Conservation (phyloP, 768 basidiomycete genomes). For the Amanita subjunquillea region DNA sequence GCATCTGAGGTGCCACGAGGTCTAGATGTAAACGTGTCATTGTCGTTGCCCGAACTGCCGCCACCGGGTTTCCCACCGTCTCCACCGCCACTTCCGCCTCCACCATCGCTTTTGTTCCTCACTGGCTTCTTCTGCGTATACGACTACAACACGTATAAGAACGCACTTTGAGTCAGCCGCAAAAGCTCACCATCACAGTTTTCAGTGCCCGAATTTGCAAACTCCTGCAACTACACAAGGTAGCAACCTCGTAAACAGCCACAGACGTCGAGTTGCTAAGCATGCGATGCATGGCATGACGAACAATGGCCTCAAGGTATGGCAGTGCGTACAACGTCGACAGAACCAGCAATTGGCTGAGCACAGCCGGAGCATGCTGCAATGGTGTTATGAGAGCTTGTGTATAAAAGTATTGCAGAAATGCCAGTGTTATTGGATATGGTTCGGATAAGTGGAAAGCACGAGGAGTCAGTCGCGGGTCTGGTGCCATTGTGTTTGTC, state of each 20-base stretch:
- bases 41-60: slow-evolving; percentile 21
- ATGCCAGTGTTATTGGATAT: slow-evolving; percentile 78
- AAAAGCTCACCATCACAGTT: slow-evolving; percentile 63
- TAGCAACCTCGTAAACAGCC: slow-evolving; percentile 92
- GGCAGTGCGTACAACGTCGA: slow-evolving; percentile 73
- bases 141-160: slow-evolving; percentile 32
- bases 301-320: slow-evolving; percentile 71
- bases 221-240: slow-evolving; percentile 79
- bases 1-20: slow-evolving; percentile 72
- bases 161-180: background rate
- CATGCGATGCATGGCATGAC: slow-evolving; percentile 89
- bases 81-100: slow-evolving; percentile 27
- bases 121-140: slow-evolving; percentile 71
- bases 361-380: slow-evolving; percentile 83
- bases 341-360: slow-evolving; percentile 79
- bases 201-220: slow-evolving; percentile 86
- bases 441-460: slow-evolving; percentile 78
- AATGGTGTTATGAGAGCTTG: slow-evolving; percentile 78
- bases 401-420: slow-evolving; percentile 92
- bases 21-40: slow-evolving; percentile 30
- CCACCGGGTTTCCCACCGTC: slow-evolving; percentile 27
- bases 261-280: slow-evolving; percentile 80
- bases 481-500: slow-evolving; percentile 19
- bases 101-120: slow-evolving; percentile 56
- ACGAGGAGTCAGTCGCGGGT: slow-evolving; percentile 75